Base-by-base conservation (phyloP, 2,329 filamentous ascomycete genomes). In the Beauveria pseudobassiana region DNA sequence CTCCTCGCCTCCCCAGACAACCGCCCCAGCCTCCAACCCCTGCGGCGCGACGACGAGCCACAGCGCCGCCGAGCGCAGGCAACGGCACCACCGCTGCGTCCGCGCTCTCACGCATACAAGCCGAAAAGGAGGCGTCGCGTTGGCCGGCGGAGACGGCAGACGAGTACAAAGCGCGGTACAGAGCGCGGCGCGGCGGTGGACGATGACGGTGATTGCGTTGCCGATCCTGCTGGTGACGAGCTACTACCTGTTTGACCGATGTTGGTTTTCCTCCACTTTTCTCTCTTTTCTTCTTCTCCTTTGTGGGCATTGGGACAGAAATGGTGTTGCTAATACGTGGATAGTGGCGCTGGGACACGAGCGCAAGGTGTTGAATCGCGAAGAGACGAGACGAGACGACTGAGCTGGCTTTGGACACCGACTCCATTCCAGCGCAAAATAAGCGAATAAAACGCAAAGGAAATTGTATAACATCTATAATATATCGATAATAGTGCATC, bases 171-270 rank as follows among this genome's bases (percentile, higher is more conserved):
- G 67, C 68, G 63, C 74, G 76, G 46, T 82, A 80, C 67, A 76
- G 59, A 66, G 68, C 43, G 76, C 78, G 34, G 74, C 76, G 60
- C 69, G 78, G 62, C 78, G 75, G 66, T 83, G 79, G 74, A 71
- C 75, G 3, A 71, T 73, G 24, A 64, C 76, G 8, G 80, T 85
- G 65, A 76, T 84, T 60, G 81, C 79, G 26, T 66, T 83, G 70
- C 82, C 82, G 2, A 77, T 85, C 38, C 66, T 84, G 5, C 63
- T 84, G 16, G 81, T 85, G 55, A 82, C 80, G 28, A 83, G 82
- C 24, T 85, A 82, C 64, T 77, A 76, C 57, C 68, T 85, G 3
- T 84, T 80, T 69, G 76, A 83, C 51, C 72, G 79, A 70, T 67
- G 80, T 81, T 62, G 73, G 79, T 76, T 42, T 40, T 28, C 45